Base-by-base conservation (phyloP, 2,329 filamentous ascomycete species). In the Bimuria novae-zelandiae region DNA sequence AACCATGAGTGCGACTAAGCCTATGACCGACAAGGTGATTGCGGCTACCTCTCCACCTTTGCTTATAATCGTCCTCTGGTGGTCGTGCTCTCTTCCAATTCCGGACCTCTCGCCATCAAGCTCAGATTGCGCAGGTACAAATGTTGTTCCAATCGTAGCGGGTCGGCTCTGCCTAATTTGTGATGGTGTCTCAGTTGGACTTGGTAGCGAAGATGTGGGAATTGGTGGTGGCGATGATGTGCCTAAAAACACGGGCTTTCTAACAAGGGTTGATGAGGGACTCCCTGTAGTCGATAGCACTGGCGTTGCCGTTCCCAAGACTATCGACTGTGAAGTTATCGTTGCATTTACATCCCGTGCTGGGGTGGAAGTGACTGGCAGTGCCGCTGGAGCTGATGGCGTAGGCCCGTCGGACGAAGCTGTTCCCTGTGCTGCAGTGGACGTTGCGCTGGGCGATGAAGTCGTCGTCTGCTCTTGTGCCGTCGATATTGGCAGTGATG, bases 1-100 rank as follows among this genome's bases (percentile, higher is more conserved):
- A 14, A 68, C 50, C 10, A 70, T 35, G 16, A 71, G 60, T 14
- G 64, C 64, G 29, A 73, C 10, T 3, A 57, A 64, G 22, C 69
- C 70, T 71, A 44, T 12, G 11, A 72, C 57, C 16, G 65, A 60
- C 3, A 69, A 41, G 3, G 70, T 66, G 12, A 70, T 68, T n/a
- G 69, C 59, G 22, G 69, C 68, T 16, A 63, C 63, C 54, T 67
- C 64, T 8, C 64, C 69, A 21, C 63, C 64, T 37, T 63, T 67
- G 23, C 62, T 64, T 53, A 72, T 66, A 4, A 36, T 30, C 6
- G 54, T 16, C 16, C 37, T 22, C 5, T 46, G 16, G 1, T 25
- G 21, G 55, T 51, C 3, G 37, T 21, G 46, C 44, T 4, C 45
- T 22, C 2, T 54, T 27, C 23, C 39, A 10, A 49, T 41, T 17